These are phyloP conservation scores for Paratinospora sagittata DNA, from an alignment of 164 flowering plant genomes.

Conservation along the genomic window DNA sequence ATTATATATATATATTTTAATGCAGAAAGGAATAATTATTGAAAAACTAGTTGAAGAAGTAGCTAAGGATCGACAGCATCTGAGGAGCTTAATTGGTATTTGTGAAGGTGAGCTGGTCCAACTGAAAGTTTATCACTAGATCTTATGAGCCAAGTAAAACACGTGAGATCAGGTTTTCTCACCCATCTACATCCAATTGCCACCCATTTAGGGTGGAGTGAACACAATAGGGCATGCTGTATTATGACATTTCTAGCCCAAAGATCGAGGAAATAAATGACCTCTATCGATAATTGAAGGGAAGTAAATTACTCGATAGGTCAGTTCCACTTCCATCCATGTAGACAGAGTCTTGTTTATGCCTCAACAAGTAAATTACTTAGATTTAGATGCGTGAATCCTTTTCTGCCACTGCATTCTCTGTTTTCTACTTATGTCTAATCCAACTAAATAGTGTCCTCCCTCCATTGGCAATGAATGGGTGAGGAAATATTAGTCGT, in stretches of 20 bases:
- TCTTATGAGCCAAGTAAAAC: not conserved
- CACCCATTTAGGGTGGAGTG: not conserved
- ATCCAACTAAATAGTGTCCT: not conserved
- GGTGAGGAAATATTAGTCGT: not conserved
- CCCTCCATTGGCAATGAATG: not conserved
- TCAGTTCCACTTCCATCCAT: too few relatives aligned
- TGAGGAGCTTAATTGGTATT: constrained; percentile 48
- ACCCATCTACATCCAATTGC: not conserved
- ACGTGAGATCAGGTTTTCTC: not conserved
- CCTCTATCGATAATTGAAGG: too few relatives aligned
- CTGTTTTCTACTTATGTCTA: not conserved
- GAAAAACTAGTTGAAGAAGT: constrained; percentile 66
- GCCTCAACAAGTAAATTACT: not conserved
- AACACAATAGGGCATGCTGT: not conserved
- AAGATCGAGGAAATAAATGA: not conserved
- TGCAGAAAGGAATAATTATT: constrained; percentile 76
- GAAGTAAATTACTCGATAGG: too few relatives aligned
- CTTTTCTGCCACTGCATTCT: not conserved
- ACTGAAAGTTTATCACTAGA: not conserved
- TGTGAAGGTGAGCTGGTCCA: constrained; percentile 59
- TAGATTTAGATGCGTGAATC: not conserved
- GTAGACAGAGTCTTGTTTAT: not conserved
- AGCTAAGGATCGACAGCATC: constrained; percentile 49
- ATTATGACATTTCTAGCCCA: not conserved
- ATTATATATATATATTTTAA: not conserved